Evolutionary conservation across 2,329 filamentous ascomycete species (phyloP).

Genomic region (Tolypocladium guangdongense): DNA sequence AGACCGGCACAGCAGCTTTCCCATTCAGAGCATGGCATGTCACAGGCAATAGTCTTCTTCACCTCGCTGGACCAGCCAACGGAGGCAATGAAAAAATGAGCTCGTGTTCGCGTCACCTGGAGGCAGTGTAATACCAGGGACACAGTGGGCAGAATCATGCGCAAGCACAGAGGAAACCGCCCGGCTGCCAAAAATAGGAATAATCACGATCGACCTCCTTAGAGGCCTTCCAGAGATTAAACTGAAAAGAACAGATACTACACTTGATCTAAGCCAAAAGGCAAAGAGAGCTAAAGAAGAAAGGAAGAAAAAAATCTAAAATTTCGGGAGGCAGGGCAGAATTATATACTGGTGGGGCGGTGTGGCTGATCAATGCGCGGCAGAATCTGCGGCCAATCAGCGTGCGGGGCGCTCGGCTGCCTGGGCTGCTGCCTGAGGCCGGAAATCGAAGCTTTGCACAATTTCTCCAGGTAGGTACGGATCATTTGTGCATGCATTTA

Average conservation of each 20-base stretch:
- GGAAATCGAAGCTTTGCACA: too few species aligned
- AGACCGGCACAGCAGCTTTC: too few species aligned
- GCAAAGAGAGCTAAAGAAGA: slow-evolving; percentile 33
- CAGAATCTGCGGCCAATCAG: slow-evolving; percentile 3
- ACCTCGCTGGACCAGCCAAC: slow-evolving; percentile 22
- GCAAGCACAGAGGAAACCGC: slow-evolving; percentile 30
- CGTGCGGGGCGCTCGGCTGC: not conserved
- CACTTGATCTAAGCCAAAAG: slow-evolving; percentile 81
- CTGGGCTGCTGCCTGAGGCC: too few species aligned
- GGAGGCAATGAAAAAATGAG: slow-evolving; percentile 24
- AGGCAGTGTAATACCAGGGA: slow-evolving; percentile 36
- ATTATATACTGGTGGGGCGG: slow-evolving; percentile 14
- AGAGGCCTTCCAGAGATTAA: slow-evolving; percentile 85
- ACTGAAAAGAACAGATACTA: slow-evolving; percentile 97
- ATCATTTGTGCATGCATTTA: not conserved
- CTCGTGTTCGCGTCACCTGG: slow-evolving; percentile 29
- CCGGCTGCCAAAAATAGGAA: slow-evolving; percentile 48
- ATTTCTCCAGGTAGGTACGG: too few species aligned
- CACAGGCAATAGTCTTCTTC: slow-evolving; percentile 32
- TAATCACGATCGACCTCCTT: slow-evolving; percentile 68
- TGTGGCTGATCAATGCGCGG: not conserved
- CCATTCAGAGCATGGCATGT: too few species aligned
- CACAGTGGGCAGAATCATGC: slow-evolving; percentile 28
- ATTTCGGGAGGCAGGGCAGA: not conserved
- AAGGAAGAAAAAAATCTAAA: slow-evolving; percentile 15